Evolutionary conservation across 352 stramenopile species (phyloP).

Genomic region (Globisporangium nunn): DNA sequence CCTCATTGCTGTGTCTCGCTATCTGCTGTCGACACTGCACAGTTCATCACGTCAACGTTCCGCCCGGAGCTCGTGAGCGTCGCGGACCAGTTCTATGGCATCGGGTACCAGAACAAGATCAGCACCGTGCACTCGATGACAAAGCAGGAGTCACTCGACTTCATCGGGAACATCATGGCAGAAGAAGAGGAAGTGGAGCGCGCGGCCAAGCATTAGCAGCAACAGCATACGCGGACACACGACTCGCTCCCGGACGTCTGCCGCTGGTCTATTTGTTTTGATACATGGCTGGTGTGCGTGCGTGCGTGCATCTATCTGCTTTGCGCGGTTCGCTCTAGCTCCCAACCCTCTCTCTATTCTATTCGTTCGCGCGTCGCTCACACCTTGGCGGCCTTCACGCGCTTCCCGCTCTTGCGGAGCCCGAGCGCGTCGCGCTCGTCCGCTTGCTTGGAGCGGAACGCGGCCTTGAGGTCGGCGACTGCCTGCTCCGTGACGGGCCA

Average conservation of each 20-base stretch:
- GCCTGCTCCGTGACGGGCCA: constrained; percentile 64
- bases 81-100: constrained; percentile 96
- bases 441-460: constrained; percentile 78
- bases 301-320: not conserved
- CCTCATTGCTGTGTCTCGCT: not conserved
- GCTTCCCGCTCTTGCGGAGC: constrained; percentile 66
- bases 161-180: constrained; percentile 92
- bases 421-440: constrained; percentile 60
- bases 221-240: not conserved
- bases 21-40: not conserved
- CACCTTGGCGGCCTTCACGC: constrained; percentile 32
- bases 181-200: constrained; percentile 73
- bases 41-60: constrained; percentile 99
- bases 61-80: constrained; percentile 98
- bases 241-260: not conserved
- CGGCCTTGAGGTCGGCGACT: constrained; percentile 38
- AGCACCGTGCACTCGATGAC: constrained; percentile 91
- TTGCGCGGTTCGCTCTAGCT: no score
- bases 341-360: no score
- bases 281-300: not conserved
- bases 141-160: constrained; percentile 96
- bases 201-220: constrained; percentile 16
- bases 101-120: constrained; percentile 99
- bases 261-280: constrained; percentile 4
- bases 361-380: not conserved